Percentiles rank a stretch among this genome's conserved stretches.
These are phyloP conservation scores for Dentiscutata heterogama DNA, from an alignment of 371 early-diverging fungal species.

Conservation along the genomic window DNA sequence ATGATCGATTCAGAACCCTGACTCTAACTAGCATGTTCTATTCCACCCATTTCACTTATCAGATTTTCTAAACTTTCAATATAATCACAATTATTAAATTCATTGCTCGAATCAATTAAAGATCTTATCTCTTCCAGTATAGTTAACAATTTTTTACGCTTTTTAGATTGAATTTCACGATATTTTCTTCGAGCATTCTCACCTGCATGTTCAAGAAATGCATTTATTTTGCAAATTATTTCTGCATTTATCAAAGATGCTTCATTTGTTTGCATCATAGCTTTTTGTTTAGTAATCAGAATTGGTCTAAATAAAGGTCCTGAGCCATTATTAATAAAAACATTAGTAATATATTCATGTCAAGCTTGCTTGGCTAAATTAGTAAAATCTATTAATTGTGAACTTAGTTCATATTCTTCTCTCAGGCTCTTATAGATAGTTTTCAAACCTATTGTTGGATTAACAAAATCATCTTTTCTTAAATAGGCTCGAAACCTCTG, in stretches of 20 bases:
- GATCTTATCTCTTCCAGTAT: too few species aligned
- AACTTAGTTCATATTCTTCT: too few species aligned
- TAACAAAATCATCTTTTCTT: background rate
- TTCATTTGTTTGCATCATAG: too few species aligned
- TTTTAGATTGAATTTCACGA: background rate
- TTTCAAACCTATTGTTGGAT: too few species aligned
- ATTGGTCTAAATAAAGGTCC: background rate
- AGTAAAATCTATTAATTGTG: constrained; percentile 13
- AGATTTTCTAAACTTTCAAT: too few species aligned
- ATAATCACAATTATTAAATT: too few species aligned
- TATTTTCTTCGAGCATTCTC: background rate
- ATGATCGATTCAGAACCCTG: too few species aligned
- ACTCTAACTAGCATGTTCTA: too few species aligned
- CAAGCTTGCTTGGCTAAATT: constrained; percentile 8
- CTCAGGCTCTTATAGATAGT: background rate
- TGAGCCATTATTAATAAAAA: background rate
- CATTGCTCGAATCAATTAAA: too few species aligned
- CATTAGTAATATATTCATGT: constrained; percentile 22
- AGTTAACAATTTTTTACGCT: too few species aligned
- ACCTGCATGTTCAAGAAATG: background rate
- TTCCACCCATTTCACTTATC: too few species aligned
- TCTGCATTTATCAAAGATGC: too few species aligned
- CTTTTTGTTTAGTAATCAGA: constrained; percentile 3
- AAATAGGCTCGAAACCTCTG: background rate
- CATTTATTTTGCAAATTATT: background rate